Percentiles rank a stretch among this genome's conserved stretches.
These are phyloP conservation scores for Plantago major DNA, from an alignment of 257 asterid genomes.

Conservation along the genomic window DNA sequence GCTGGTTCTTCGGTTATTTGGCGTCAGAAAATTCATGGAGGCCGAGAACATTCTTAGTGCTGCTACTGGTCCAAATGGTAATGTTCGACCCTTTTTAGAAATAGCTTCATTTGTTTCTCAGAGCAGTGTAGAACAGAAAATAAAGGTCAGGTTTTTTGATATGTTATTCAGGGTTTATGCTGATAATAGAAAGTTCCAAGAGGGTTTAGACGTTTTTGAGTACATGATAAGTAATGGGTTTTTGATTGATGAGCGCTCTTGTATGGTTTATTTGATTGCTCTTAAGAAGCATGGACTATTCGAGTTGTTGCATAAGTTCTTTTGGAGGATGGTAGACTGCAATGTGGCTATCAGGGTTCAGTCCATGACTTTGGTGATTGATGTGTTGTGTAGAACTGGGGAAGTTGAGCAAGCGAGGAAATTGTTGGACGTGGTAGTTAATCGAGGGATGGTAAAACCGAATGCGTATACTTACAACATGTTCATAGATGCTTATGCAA, in stretches of 20 bases:
- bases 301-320: slow-evolving; percentile 45
- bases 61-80: slow-evolving; percentile 39
- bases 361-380: slow-evolving; percentile 64
- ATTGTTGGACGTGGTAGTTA: slow-evolving; percentile 47
- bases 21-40: slow-evolving; percentile 45
- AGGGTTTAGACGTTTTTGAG: slow-evolving; percentile 43
- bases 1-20: slow-evolving; percentile 53
- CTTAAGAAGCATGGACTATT: slow-evolving; percentile 43
- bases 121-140: slow-evolving; percentile 21
- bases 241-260: slow-evolving; percentile 68
- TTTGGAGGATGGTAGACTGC: slow-evolving; percentile 62
- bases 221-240: slow-evolving; percentile 42
- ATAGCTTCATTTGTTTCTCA: slow-evolving; percentile 34
- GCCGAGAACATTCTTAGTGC: slow-evolving; percentile 48
- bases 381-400: slow-evolving; percentile 53
- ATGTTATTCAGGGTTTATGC: slow-evolving; percentile 53
- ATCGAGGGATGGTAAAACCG: slow-evolving; percentile 50
- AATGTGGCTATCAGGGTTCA: slow-evolving; percentile 64
- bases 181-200: slow-evolving; percentile 34
- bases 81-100: slow-evolving; percentile 38
- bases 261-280: slow-evolving; percentile 71
- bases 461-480: slow-evolving; percentile 64
- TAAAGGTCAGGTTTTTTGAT: slow-evolving; percentile 30
- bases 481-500: slow-evolving; percentile 57
- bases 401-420: slow-evolving; percentile 49